These are phyloP conservation scores for Sporothrix inflata DNA, from an alignment of 2,329 filamentous ascomycete species.

Conservation along the genomic window DNA sequence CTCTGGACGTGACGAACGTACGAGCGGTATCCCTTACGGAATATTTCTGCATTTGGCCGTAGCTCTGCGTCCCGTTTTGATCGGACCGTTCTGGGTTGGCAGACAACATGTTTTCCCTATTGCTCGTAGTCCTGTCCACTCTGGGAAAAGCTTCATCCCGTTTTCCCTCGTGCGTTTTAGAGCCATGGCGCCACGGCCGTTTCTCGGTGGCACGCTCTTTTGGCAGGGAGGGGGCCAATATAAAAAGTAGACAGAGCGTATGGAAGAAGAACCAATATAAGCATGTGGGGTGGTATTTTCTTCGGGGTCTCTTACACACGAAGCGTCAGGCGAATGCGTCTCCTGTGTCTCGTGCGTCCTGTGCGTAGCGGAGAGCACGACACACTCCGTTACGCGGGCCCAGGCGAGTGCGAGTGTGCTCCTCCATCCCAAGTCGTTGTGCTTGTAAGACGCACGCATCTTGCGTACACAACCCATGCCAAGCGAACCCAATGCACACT, in stretches of 20 bases:
- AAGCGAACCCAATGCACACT: neutral
- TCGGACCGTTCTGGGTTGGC: too few relatives aligned
- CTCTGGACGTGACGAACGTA: neutral
- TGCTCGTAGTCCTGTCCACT: too few relatives aligned
- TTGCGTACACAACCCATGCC: constrained; percentile 4
- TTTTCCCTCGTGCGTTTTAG: neutral
- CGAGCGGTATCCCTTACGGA: neutral
- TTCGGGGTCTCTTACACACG: too few relatives aligned
- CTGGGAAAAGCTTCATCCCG: neutral
- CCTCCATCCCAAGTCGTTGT: neutral
- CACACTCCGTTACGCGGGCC: neutral
- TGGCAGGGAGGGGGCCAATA: neutral
- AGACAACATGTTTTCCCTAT: too few relatives aligned
- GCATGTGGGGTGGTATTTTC: constrained; percentile 9
- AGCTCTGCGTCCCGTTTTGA: neutral
- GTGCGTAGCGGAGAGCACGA: neutral
- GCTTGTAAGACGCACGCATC: neutral
- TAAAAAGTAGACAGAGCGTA: neutral
- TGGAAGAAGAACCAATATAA: neutral
- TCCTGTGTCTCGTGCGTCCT: neutral
- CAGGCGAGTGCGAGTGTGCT: too few relatives aligned
- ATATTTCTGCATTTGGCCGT: neutral
- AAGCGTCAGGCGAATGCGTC: too few relatives aligned
- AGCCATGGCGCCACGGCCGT: constrained; percentile 19
- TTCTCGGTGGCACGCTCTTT: constrained; percentile 19